Percentiles rank a stretch among this genome's conserved stretches.
Evolutionary conservation across 768 basidiomycete genomes (phyloP).

Genomic region (Suillus subalutaceus): DNA sequence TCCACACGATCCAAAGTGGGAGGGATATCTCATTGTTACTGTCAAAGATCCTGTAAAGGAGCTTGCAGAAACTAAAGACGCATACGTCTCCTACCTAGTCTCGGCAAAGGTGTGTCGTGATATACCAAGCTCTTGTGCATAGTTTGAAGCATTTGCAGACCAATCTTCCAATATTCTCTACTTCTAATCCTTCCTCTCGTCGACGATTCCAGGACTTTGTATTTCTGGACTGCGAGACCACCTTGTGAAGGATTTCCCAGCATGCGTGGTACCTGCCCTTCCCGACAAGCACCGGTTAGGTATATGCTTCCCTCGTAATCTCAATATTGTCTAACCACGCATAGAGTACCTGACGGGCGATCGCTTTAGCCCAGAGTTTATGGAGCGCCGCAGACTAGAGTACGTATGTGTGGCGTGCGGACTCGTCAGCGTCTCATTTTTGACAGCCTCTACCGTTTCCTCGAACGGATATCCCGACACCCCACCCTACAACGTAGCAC

Average conservation of each 20-base stretch:
- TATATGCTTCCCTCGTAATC: constrained; percentile 40
- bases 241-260: constrained; percentile 89
- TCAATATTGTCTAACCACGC: constrained; percentile 10
- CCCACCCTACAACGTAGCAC: constrained; percentile 92
- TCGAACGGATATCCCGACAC: constrained; percentile 89
- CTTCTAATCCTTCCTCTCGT: constrained; percentile 71
- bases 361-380: constrained; percentile 95
- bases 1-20: constrained; percentile 88
- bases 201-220: constrained; percentile 97
- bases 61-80: constrained; percentile 95
- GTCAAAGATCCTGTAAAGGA: constrained; percentile 96
- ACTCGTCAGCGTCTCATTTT: constrained; percentile 1
- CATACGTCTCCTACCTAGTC: constrained; percentile 94
- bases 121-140: constrained; percentile 1
- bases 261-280: constrained; percentile 95
- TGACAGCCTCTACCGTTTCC: constrained; percentile 84
- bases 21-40: constrained; percentile 77
- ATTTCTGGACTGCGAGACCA: constrained; percentile 88
- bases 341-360: constrained; percentile 97
- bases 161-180: constrained; percentile 85
- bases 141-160: constrained; percentile 57
- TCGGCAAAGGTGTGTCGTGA: constrained; percentile 69
- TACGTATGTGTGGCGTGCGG: constrained; percentile 41
- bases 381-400: constrained; percentile 91
- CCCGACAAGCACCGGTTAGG: constrained; percentile 97